Conservation (phyloP, 805 yeast genomes). For the Candida suzukii region DNA sequence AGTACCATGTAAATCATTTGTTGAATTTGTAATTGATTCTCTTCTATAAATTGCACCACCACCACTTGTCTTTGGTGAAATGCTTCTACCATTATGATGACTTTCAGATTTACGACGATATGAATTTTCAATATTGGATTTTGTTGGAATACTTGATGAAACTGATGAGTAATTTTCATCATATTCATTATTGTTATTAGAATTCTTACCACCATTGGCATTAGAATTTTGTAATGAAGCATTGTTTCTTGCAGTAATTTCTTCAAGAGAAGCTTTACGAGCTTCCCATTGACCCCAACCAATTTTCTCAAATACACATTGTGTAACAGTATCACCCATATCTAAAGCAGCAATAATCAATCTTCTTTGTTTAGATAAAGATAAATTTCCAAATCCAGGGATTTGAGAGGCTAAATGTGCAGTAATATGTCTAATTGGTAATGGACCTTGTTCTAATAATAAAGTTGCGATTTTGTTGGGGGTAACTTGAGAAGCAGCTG, state of each 20-base stretch:
- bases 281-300: slow-evolving; percentile 99
- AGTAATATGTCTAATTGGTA: slow-evolving; percentile 87
- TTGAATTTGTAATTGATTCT: slow-evolving; percentile 44
- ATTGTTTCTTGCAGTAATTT: slow-evolving; percentile 13
- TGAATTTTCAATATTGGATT: neutral
- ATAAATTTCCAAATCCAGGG: slow-evolving; percentile 70
- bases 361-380: slow-evolving; percentile 83
- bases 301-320: slow-evolving; percentile 78
- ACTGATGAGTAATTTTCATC: neutral
- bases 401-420: slow-evolving; percentile 68
- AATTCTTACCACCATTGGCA: neutral
- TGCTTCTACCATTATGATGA: slow-evolving; percentile 4
- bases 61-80: slow-evolving; percentile 13
- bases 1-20: slow-evolving; percentile 36
- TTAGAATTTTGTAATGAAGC: slow-evolving; percentile 6
- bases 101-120: neutral
- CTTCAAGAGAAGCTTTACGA: slow-evolving; percentile 31
- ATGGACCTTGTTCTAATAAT: slow-evolving; percentile 69
- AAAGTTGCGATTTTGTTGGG: slow-evolving; percentile 68
- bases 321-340: slow-evolving; percentile 51
- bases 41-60: slow-evolving; percentile 34
- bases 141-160: neutral
- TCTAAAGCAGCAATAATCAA: slow-evolving; percentile 87
- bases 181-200: too few relatives aligned
- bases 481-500: slow-evolving; percentile 81